Evolutionary conservation across 495 filamentous ascomycete genomes (phyloP), one percentile per base, ranked within the genome.

Genomic region (Xylaria castorea): DNA sequence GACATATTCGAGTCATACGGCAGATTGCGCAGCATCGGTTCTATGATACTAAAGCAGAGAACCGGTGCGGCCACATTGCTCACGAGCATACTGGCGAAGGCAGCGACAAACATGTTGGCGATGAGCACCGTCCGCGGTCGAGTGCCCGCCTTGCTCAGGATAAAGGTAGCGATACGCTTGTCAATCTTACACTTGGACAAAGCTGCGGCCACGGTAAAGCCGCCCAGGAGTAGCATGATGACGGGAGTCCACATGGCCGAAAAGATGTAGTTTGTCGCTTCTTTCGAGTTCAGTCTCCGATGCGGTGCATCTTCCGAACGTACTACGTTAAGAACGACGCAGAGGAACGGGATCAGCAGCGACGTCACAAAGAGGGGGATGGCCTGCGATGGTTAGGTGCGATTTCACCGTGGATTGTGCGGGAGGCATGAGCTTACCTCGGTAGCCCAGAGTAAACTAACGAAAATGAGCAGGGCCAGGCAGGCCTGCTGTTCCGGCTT

Each of bases 161-260:
- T 93, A 76, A 98, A 93, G 14, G 95, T 97, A 9, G 96, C 97
- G 86, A 98, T 94, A 77, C 95, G 90, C 79, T 97, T 97, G 61
- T 97, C 96, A 77, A 99, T 98, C 75, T 94, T 93, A 79, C 97
- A 97, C 80, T 99, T 99, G 53, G 94, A 97, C 70, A 99, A 82
- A 0, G 97, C 96, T 0, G 96, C 96, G 12, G 96, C 96, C 74
- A 99, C 91, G 16, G 97, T 95, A 76, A 99, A 99, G 11, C 96
- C 96, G 74, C 96, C 96, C 25, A 99, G 90, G 27, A 99, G 88
- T 16, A 99, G 88, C 97, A 98, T 98, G 74, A 99, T 99, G 42
- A 98, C 96, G 0, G 97, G 94, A 12, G 95, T 98, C 96, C 96
- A 99, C 96, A 99, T 99, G 25, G 96, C 91, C 38, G 93, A 84